These are phyloP conservation scores for Jamesozyma lodderae DNA, from an alignment of 805 yeast species.

Conservation along the genomic window DNA sequence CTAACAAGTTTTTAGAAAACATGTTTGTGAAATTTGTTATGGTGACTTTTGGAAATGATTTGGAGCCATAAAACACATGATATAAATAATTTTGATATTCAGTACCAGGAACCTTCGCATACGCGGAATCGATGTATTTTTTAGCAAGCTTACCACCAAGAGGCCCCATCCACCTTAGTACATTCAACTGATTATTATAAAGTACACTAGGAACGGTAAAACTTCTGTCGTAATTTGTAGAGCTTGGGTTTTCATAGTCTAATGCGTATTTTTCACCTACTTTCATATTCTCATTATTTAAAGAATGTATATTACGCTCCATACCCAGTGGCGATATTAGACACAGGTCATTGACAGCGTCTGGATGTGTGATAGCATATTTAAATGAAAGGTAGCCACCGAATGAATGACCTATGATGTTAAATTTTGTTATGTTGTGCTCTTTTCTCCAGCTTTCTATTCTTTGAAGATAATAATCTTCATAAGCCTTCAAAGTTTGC, in stretches of 20 bases:
- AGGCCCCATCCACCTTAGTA: constrained; percentile 40
- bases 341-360: constrained; percentile 43
- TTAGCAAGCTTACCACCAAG: constrained; percentile 33
- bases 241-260: constrained; percentile 35
- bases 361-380: constrained; percentile 52
- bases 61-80: constrained; percentile 12
- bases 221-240: constrained; percentile 30
- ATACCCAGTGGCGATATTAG: constrained; percentile 73
- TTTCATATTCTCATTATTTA: constrained; percentile 28
- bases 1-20: constrained; percentile 35
- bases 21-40: constrained; percentile 25
- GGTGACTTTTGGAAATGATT: constrained; percentile 10
- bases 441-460: constrained; percentile 56
- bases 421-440: constrained; percentile 43
- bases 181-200: constrained; percentile 34
- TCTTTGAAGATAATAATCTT: constrained; percentile 46
- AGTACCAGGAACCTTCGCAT: constrained; percentile 20
- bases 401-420: constrained; percentile 65
- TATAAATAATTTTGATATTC: constrained; percentile 23
- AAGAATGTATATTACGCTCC: constrained; percentile 56
- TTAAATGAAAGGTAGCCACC: constrained; percentile 69
- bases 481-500: constrained; percentile 32
- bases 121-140: constrained; percentile 27
- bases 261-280: constrained; percentile 13
- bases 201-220: constrained; percentile 26